Conservation (phyloP, 495 filamentous ascomycete species). For the Penicillium coprophilum region DNA sequence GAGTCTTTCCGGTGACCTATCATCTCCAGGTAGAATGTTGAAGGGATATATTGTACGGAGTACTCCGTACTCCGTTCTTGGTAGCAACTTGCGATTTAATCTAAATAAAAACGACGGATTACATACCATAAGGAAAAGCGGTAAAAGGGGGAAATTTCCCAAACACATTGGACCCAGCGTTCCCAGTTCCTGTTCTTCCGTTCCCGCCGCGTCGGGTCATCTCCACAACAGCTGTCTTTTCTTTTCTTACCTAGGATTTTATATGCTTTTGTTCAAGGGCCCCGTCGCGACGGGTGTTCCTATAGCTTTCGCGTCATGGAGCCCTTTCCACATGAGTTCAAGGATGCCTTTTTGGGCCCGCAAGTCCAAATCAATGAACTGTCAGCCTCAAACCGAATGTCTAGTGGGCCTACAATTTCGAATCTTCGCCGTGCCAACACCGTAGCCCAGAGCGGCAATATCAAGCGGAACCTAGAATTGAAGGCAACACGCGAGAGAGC, state of each 20-base stretch:
- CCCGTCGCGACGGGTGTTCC: slow-evolving; percentile 21
- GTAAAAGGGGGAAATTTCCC: too few species aligned
- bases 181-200: slow-evolving; percentile 8
- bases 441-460: slow-evolving; percentile 38
- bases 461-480: slow-evolving; percentile 34
- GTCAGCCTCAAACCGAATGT: slow-evolving; percentile 16
- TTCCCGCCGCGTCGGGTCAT: neutral
- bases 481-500: slow-evolving; percentile 34
- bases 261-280: neutral
- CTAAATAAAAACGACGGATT: too few species aligned
- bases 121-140: too few species aligned
- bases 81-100: too few species aligned
- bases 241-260: neutral
- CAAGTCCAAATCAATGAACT: slow-evolving; percentile 26
- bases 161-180: slow-evolving; percentile 7
- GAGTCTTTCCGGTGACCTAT: too few species aligned
- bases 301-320: slow-evolving; percentile 25
- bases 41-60: too few species aligned
- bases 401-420: slow-evolving; percentile 24
- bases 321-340: slow-evolving; percentile 21
- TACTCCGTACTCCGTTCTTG: too few species aligned
- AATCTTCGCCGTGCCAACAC: slow-evolving; percentile 45
- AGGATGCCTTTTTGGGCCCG: slow-evolving; percentile 18
- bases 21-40: too few species aligned
- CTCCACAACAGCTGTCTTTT: too few species aligned